These are phyloP conservation scores for Chlamydomonas eustigma DNA, from an alignment of 139 green algal genomes.

Conservation along the genomic window DNA sequence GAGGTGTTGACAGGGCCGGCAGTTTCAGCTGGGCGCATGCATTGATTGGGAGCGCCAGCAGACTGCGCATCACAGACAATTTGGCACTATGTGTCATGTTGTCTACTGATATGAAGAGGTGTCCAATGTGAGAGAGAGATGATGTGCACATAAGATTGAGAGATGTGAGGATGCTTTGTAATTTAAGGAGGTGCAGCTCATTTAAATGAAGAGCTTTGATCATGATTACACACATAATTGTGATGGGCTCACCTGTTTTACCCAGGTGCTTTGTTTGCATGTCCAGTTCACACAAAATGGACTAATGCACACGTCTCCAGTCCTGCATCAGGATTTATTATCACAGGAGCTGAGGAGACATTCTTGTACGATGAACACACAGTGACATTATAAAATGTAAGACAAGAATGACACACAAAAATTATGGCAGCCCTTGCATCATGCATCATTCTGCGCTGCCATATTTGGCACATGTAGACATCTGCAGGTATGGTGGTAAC, in stretches of 20 bases:
- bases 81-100: not conserved
- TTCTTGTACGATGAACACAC: too few relatives aligned
- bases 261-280: slow-evolving; percentile 41
- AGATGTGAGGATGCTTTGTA: not conserved
- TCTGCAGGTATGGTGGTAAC: too few relatives aligned
- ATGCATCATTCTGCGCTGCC: too few relatives aligned
- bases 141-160: not conserved
- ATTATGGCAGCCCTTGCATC: too few relatives aligned
- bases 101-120: too few relatives aligned
- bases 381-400: too few relatives aligned
- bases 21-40: slow-evolving; percentile 27
- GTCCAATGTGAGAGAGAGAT: not conserved
- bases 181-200: too few relatives aligned
- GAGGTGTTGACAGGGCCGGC: slow-evolving; percentile 18
- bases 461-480: too few relatives aligned
- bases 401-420: too few relatives aligned
- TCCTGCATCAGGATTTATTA: slow-evolving; percentile 1
- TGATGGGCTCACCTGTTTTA: slow-evolving; percentile 23
- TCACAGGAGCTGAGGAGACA: too few relatives aligned
- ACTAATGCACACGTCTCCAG: slow-evolving; percentile 13
- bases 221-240: too few relatives aligned
- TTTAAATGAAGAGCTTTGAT: too few relatives aligned
- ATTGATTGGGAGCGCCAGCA: slow-evolving; percentile 47
- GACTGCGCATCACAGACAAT: slow-evolving; percentile 12
- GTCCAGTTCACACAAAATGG: slow-evolving; percentile 45